A percentile compares a stretch with the other conserved stretches of the same genome.
These are phyloP conservation scores for Pseudogymnoascus pannorum DNA, from an alignment of 2,329 filamentous ascomycete species.

Conservation along the genomic window DNA sequence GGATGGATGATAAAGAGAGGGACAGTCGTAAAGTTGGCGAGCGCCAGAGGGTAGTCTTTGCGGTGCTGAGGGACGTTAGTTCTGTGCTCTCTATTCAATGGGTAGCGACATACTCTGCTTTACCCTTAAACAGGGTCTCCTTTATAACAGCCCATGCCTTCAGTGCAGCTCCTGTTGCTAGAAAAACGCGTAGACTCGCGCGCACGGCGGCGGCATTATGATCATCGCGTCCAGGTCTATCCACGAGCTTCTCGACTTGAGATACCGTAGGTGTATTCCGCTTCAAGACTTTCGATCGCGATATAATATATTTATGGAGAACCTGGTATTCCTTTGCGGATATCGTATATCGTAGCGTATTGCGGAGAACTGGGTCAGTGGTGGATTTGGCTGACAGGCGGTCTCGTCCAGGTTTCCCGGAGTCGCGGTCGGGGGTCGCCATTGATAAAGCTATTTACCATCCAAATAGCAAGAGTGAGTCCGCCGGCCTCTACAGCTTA, in stretches of 20 bases:
- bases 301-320: constrained; percentile 76
- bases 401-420: constrained; percentile 7
- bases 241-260: constrained; percentile 40
- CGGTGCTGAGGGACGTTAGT: constrained; percentile 23
- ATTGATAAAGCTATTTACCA: constrained; percentile 4
- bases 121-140: constrained; percentile 38
- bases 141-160: constrained; percentile 53
- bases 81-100: constrained; percentile 3
- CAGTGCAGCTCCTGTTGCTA: constrained; percentile 54
- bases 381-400: constrained; percentile 26
- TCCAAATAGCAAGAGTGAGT: neutral
- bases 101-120: constrained; percentile 19
- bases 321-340: constrained; percentile 77
- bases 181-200: constrained; percentile 63
- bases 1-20: constrained; percentile 72
- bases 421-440: constrained; percentile 3
- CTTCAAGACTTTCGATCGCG: constrained; percentile 55
- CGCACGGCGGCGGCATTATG: constrained; percentile 65
- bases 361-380: constrained; percentile 68
- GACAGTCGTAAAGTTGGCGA: constrained; percentile 71
- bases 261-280: constrained; percentile 48
- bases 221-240: constrained; percentile 43
- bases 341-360: constrained; percentile 80
- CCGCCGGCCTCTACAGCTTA: constrained; percentile 2
- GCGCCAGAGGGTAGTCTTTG: constrained; percentile 49